Conservation (phyloP, 371 early-diverging fungal genomes). For the Mucor irregularis region DNA sequence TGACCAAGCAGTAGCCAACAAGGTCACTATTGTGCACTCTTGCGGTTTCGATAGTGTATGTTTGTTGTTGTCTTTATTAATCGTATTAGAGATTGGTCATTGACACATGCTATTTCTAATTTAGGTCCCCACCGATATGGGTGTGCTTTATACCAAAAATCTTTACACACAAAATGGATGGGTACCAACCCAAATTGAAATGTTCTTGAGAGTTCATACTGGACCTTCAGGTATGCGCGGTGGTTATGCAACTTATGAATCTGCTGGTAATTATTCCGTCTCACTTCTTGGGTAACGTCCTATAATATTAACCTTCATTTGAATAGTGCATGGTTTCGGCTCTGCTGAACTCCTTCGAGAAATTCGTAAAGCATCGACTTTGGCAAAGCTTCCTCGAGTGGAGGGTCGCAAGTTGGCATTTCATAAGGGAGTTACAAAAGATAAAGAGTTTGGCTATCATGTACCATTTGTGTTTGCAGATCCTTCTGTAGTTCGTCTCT, state of each 20-base stretch:
- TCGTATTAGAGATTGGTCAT: no score
- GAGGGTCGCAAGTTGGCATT: constrained; percentile 43
- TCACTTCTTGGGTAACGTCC: no score
- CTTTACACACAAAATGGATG: constrained; percentile 43
- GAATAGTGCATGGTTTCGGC: constrained; percentile 61
- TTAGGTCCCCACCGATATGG: constrained; percentile 65
- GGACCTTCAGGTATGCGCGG: constrained; percentile 56
- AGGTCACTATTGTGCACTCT: constrained; percentile 74
- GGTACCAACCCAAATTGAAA: constrained; percentile 59
- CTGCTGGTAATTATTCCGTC: constrained; percentile 47
- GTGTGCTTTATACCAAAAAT: constrained; percentile 57
- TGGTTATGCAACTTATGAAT: constrained; percentile 64
- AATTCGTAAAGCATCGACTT: constrained; percentile 53
- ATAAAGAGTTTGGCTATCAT: constrained; percentile 55
- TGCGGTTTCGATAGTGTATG: constrained; percentile 91
- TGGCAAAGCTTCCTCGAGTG: constrained; percentile 43
- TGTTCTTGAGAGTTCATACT: constrained; percentile 56
- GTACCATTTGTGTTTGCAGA: constrained; percentile 65
- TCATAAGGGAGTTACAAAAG: constrained; percentile 42
- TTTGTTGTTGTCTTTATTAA: no score
- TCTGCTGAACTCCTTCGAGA: constrained; percentile 52
- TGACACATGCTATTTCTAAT: not conserved
- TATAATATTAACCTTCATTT: not conserved
- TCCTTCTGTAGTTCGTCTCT: constrained; percentile 58
- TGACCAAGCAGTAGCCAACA: constrained; percentile 65